Percentiles rank a stretch among this genome's conserved stretches.
Conservation (phyloP, 805 yeast species). For the Blastobotrys chiropterorum region DNA sequence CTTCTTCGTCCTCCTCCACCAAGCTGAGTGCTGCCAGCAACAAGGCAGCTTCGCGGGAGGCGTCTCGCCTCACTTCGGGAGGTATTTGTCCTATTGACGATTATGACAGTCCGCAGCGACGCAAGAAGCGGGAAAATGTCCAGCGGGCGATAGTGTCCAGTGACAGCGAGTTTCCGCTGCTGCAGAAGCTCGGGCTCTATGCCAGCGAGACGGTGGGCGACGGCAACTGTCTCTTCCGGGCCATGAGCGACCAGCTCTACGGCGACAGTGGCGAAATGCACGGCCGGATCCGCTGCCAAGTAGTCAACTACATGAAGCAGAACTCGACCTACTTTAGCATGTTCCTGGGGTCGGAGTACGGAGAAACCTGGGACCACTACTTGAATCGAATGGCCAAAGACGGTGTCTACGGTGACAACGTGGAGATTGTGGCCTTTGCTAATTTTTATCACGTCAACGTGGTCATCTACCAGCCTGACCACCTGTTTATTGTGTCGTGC, state of each 20-base stretch:
- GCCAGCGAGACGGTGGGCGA: constrained; percentile 36
- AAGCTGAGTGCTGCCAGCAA: not conserved
- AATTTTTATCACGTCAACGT: constrained; percentile 28
- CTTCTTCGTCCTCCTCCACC: not conserved
- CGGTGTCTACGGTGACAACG: constrained; percentile 37
- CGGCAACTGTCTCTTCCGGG: constrained; percentile 39
- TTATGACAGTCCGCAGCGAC: not conserved
- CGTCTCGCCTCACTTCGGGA: not conserved
- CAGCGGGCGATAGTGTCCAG: not conserved
- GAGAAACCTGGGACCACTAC: constrained; percentile 32
- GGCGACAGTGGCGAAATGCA: constrained; percentile 31
- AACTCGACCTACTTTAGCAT: constrained; percentile 28
- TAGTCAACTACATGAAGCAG: constrained; percentile 29
- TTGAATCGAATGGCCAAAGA: constrained; percentile 31
- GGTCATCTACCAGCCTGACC: constrained; percentile 34
- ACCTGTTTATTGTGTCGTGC: constrained; percentile 30
- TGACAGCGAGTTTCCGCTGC: constrained; percentile 33
- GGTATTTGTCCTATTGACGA: not conserved
- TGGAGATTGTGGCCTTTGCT: constrained; percentile 38
- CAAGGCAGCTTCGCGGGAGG: not conserved
- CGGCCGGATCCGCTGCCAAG: constrained; percentile 25
- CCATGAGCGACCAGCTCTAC: constrained; percentile 35
- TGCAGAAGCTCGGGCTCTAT: constrained; percentile 30
- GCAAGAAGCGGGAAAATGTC: not conserved
- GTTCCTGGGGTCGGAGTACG: constrained; percentile 30